Evolutionary conservation across 2,329 filamentous ascomycete genomes (phyloP).

Genomic region (Ascochyta koolunga): DNA sequence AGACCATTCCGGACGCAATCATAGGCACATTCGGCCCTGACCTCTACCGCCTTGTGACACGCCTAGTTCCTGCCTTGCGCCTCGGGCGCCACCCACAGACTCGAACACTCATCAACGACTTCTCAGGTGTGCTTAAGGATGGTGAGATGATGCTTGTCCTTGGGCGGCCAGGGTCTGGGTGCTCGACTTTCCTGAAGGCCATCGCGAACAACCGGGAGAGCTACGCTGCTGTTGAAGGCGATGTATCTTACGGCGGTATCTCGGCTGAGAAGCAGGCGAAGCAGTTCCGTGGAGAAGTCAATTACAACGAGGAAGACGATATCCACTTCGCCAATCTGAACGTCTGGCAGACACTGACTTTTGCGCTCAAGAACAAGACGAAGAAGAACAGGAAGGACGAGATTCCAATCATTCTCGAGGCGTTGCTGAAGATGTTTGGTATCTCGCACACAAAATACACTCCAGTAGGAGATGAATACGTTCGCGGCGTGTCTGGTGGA

Average conservation of each 20-base stretch:
- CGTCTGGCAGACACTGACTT: constrained; percentile 78
- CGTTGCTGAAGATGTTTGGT: constrained; percentile 77
- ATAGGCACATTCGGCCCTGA: constrained; percentile 82
- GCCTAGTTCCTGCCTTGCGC: constrained; percentile 59
- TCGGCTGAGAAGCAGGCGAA: constrained; percentile 70
- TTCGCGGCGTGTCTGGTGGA: constrained; percentile 77
- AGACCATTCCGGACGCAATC: constrained; percentile 75
- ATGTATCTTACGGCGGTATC: constrained; percentile 75
- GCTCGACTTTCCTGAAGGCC: constrained; percentile 77
- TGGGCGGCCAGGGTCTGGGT: constrained; percentile 75
- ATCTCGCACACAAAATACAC: constrained; percentile 78
- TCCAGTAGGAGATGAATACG: constrained; percentile 73
- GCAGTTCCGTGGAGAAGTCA: constrained; percentile 75
- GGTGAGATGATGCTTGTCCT: constrained; percentile 77
- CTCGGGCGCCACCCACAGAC: constrained; percentile 57
- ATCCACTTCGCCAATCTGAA: constrained; percentile 75
- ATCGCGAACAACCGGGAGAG: constrained; percentile 72
- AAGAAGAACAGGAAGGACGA: constrained; percentile 67
- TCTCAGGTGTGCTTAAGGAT: constrained; percentile 69
- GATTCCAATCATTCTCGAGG: constrained; percentile 72
- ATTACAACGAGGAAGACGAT: constrained; percentile 80
- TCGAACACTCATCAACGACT: constrained; percentile 67
- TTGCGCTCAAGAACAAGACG: constrained; percentile 77
- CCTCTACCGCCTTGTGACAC: constrained; percentile 68
- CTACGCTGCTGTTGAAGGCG: constrained; percentile 70